Evolutionary conservation across 257 asterid genomes (phyloP), one percentile per base, ranked within the genome.

Genomic region (Nicotiana obtusifolia): DNA sequence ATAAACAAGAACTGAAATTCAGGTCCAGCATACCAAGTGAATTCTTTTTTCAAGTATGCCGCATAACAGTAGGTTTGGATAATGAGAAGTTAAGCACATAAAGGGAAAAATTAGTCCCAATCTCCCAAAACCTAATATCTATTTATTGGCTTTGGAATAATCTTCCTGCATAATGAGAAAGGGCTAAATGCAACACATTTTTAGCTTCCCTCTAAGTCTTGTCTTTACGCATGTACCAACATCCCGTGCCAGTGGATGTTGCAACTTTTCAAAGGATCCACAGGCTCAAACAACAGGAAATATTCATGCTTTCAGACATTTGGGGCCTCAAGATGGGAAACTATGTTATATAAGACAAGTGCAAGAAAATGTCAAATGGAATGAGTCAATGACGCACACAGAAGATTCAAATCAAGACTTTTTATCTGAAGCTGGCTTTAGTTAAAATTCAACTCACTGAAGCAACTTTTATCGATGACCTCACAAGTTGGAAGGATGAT

Each of bases 381-480:
- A 71, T 44, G 60, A 11, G 37, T 71, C 78, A 8, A 44, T 71
- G 60, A 44, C 15, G 49, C 78, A 71, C 14, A 11, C 57, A 20
- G 52, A 8, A 10, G 56, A 47, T 44, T 41, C 78, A 71, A 71
- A 71, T 47, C 60, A 71, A 15, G 15, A 71, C 37, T 14, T 44
- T 22, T 71, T 6, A 44, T 44, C 30, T 44, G 37, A 44, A 71
- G 37, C 78, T 71, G 49, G 14, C 19, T 44, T 69, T 44, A 44
- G 22, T 44, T 33, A 44, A 44, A 44, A 44, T 47, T 30, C 60
- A 44, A 71, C 78, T 22, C 78, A 44, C 8, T 7, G 60, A 71
- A 22, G 78, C 60, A 71, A 71, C 37, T 71, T 44, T 44, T 71
- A 47, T 71, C 78, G 37, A 44, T 47, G 78, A 71, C 60, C 33